Evolutionary conservation across 2,329 filamentous ascomycete genomes (phyloP).

Genomic region (Bisporella sp.): DNA sequence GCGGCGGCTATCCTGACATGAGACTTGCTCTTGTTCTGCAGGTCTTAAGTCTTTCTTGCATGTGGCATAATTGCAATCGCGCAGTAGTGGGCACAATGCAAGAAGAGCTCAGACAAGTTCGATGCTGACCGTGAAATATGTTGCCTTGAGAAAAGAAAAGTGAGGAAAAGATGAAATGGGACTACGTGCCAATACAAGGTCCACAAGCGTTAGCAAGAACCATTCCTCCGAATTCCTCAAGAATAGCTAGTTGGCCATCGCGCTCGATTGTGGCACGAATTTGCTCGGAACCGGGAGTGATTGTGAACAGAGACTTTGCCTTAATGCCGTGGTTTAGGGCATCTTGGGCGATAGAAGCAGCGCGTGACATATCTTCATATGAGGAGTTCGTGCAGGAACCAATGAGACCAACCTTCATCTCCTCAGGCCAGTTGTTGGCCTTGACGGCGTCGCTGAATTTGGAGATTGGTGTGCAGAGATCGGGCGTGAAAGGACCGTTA

Average conservation of each 20-base stretch:
- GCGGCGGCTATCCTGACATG: too few species aligned
- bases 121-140: too few species aligned
- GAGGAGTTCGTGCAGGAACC: constrained; percentile 95
- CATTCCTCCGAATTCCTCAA: constrained; percentile 92
- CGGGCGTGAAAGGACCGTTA: constrained; percentile 97
- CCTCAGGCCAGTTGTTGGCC: constrained; percentile 91
- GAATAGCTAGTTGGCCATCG: constrained; percentile 68
- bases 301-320: constrained; percentile 86
- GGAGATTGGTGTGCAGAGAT: constrained; percentile 94
- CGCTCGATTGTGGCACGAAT: constrained; percentile 79
- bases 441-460: constrained; percentile 94
- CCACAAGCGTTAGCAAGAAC: constrained; percentile 94
- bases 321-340: constrained; percentile 90
- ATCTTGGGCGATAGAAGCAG: constrained; percentile 84
- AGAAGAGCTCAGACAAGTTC: too few species aligned
- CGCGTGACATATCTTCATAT: constrained; percentile 86
- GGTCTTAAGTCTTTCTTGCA: too few species aligned
- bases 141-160: too few species aligned
- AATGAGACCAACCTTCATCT: constrained; percentile 94
- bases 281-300: constrained; percentile 95
- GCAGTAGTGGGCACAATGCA: too few species aligned
- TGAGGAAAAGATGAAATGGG: neutral
- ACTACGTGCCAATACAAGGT: constrained; percentile 64
- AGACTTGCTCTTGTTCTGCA: too few species aligned
- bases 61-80: too few species aligned